These are phyloP conservation scores for Medicago lupulina DNA, from an alignment of 306 rosid genomes.

Conservation along the genomic window DNA sequence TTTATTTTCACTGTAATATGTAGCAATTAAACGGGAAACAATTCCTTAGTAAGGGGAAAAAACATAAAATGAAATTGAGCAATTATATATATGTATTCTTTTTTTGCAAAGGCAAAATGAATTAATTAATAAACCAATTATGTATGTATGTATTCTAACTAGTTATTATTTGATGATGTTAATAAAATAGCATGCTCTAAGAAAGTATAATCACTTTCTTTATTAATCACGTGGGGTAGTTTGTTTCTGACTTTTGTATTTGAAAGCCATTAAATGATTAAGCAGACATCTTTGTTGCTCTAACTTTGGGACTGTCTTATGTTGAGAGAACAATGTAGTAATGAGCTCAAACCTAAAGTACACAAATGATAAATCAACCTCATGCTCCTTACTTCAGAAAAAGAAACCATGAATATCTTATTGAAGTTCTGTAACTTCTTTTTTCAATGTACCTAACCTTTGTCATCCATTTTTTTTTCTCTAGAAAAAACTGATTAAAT, in stretches of 20 bases:
- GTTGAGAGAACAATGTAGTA: constrained; percentile 20
- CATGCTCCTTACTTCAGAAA: background rate
- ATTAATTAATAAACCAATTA: too few species aligned
- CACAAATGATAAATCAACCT: constrained; percentile 1
- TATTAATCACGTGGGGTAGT: constrained; percentile 30
- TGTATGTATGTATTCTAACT: constrained; percentile 37
- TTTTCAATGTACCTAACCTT: too few species aligned
- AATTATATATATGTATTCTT: constrained; percentile 17
- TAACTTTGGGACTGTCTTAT: background rate
- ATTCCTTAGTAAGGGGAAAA: background rate
- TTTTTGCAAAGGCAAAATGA: too few species aligned
- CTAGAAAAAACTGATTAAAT: too few species aligned
- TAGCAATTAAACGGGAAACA: constrained; percentile 25
- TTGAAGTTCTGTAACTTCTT: background rate
- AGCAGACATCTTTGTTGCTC: constrained; percentile 4
- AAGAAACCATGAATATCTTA: background rate
- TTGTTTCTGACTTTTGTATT: constrained; percentile 26
- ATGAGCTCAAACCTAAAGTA: constrained; percentile 16
- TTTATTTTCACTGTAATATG: constrained; percentile 7
- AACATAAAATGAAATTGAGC: constrained; percentile 15
- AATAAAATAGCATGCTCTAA: constrained; percentile 48
- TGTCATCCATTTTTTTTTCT: too few species aligned
- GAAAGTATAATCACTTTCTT: constrained; percentile 36
- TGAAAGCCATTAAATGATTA: constrained; percentile 20
- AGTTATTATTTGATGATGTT: constrained; percentile 45